Conservation (phyloP, 208 protist genomes). For the Trichomonas tenax region DNA sequence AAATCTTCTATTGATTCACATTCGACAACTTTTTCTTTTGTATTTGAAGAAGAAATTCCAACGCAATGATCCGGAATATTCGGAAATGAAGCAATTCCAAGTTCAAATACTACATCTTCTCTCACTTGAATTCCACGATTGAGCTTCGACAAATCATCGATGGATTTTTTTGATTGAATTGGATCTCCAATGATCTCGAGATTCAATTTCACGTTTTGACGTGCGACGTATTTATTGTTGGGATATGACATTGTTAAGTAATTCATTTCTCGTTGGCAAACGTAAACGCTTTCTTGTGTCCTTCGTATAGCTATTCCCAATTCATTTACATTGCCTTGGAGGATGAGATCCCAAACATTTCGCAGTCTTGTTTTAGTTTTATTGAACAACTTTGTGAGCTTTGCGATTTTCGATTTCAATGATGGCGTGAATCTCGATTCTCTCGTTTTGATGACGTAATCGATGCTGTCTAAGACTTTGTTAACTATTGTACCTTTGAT, state of each 20-base stretch:
- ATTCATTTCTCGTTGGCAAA: background rate
- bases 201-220: background rate
- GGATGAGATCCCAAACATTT: background rate
- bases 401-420: background rate
- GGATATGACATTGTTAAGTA: background rate
- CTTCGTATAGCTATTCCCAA: background rate
- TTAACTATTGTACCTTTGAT: background rate
- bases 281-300: background rate
- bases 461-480: no score
- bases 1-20: background rate
- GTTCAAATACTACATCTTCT: background rate
- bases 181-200: background rate
- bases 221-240: background rate
- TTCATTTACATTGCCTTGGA: background rate
- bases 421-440: background rate
- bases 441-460: background rate
- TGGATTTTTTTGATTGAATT: background rate
- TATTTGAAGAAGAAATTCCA: background rate
- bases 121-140: background rate
- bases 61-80: background rate
- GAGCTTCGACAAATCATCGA: background rate
- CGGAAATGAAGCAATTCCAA: background rate
- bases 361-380: background rate
- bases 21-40: background rate
- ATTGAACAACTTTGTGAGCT: background rate